phyloP scores from a whole-genome alignment of 2,329 filamentous ascomycete genomes.

The Sordariomycetes sp. region DNA sequence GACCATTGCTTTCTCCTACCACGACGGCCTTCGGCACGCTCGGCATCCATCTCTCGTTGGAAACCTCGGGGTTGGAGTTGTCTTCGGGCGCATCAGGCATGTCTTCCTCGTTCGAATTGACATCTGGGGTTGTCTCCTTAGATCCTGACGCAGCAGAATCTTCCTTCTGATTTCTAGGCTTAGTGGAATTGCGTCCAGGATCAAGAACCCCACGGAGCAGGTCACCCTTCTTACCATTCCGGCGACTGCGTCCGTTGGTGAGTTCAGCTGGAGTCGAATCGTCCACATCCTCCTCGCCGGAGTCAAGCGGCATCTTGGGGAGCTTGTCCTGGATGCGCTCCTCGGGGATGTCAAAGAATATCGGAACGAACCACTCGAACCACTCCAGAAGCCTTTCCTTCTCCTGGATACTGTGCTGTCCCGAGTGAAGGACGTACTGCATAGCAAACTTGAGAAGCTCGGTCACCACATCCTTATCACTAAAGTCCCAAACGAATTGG shows the following conservation, averaged over 20 bases:
- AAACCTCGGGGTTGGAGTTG: conserved; percentile 48
- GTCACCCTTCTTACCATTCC: conserved; percentile 68
- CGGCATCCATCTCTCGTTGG: conserved; percentile 58
- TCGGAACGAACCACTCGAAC: conserved; percentile 65
- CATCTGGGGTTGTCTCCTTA: conserved; percentile 83
- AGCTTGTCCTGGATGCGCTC: conserved; percentile 60
- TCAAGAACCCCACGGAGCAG: conserved; percentile 83
- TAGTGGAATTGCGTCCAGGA: conserved; percentile 61
- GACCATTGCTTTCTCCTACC: conserved; percentile 40
- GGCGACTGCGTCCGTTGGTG: conserved; percentile 57
- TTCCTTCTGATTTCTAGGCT: conserved; percentile 64
- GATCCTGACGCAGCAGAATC: conserved; percentile 70
- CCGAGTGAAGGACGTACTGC: conserved; percentile 57
- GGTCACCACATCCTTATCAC: conserved; percentile 58
- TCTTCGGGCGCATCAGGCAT: conserved; percentile 54
- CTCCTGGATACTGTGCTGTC: conserved; percentile 62
- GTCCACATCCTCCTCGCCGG: conserved; percentile 70
- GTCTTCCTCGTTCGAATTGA: conserved; percentile 72
- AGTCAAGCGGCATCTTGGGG: conserved; percentile 59
- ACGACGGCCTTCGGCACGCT: conserved; percentile 47
- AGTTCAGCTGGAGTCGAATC: conserved; percentile 63
- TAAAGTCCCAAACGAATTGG: conserved; percentile 70
- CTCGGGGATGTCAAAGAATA: conserved; percentile 68
- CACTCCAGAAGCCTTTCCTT: conserved; percentile 68
- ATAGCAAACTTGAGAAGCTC: conserved; percentile 55